A percentile compares a stretch with the other conserved stretches of the same genome.
phyloP scores from a whole-genome alignment of 805 yeast genomes.

The Zygoascus biomembranicola region DNA sequence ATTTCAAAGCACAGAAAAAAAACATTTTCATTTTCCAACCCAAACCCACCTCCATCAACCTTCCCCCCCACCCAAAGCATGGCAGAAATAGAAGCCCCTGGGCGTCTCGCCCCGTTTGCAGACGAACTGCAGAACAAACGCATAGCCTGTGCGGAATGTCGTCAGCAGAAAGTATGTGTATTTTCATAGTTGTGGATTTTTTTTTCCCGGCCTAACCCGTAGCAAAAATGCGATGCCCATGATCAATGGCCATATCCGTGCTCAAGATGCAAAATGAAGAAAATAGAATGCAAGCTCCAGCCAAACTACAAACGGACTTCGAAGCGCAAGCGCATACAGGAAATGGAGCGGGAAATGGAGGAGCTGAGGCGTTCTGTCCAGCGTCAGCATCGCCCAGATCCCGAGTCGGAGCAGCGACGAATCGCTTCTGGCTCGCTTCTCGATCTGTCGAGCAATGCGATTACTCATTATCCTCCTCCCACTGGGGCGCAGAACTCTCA shows the following conservation, averaged over 20 bases:
- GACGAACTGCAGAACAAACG: background rate
- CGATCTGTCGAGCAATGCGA: conserved; percentile 5
- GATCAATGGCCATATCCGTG: conserved; percentile 73
- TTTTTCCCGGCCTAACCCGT: conserved; percentile 3
- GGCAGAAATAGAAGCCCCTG: background rate
- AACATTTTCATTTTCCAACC: background rate
- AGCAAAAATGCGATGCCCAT: conserved; percentile 75
- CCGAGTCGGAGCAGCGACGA: conserved; percentile 9
- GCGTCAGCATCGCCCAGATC: conserved; percentile 4
- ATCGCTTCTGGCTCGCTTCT: conserved; percentile 13
- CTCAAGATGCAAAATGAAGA: conserved; percentile 67
- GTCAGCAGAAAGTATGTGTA: conserved; percentile 67
- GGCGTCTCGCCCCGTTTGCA: background rate
- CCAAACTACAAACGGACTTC: conserved; percentile 83
- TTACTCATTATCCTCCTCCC: background rate
- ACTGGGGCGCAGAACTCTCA: background rate
- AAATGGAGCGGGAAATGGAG: conserved; percentile 65
- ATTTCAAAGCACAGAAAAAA: background rate
- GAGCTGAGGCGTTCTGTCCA: conserved; percentile 39
- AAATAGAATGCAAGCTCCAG: conserved; percentile 61
- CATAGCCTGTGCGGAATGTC: conserved; percentile 91
- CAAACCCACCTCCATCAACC: background rate
- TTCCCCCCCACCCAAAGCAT: background rate
- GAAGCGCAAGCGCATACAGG: conserved; percentile 48
- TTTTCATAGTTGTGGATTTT: background rate